Evolutionary conservation across 2,329 filamentous ascomycete species (phyloP).

Genomic region (Orbilia oligospora): DNA sequence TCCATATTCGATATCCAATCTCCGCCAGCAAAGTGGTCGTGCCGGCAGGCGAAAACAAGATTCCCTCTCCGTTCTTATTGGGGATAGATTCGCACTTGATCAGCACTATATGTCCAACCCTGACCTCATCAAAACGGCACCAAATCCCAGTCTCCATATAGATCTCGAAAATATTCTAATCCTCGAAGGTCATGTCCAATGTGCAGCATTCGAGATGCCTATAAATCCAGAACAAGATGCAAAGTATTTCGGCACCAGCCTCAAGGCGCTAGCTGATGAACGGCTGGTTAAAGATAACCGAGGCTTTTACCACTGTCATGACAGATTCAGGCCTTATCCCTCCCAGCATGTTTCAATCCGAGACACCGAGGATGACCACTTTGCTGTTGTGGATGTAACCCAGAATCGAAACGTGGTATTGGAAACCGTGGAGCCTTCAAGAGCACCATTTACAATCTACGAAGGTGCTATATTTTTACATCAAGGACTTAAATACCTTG

Average conservation of each 20-base stretch:
- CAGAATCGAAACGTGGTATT: slow-evolving; percentile 86
- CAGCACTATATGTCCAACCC: slow-evolving; percentile 98
- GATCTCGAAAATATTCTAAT: slow-evolving; percentile 94
- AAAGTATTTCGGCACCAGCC: slow-evolving; percentile 82
- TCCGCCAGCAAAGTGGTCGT: slow-evolving; percentile 93
- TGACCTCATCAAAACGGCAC: slow-evolving; percentile 85
- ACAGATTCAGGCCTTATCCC: slow-evolving; percentile 86
- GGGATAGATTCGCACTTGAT: slow-evolving; percentile 89
- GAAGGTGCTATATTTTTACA: slow-evolving; percentile 97
- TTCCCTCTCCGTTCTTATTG: slow-evolving; percentile 88
- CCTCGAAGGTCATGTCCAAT: slow-evolving; percentile 93
- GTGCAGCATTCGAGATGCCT: slow-evolving; percentile 94
- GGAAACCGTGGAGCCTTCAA: slow-evolving; percentile 94
- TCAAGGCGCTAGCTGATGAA: slow-evolving; percentile 73
- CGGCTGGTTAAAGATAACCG: slow-evolving; percentile 80
- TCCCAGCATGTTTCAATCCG: slow-evolving; percentile 79
- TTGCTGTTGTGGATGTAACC: slow-evolving; percentile 91
- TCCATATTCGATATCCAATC: slow-evolving; percentile 93
- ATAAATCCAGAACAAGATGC: slow-evolving; percentile 82
- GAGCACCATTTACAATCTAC: slow-evolving; percentile 96
- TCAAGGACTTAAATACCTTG: slow-evolving; percentile 92
- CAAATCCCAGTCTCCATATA: slow-evolving; percentile 89
- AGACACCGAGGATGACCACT: slow-evolving; percentile 88
- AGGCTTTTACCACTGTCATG: slow-evolving; percentile 91
- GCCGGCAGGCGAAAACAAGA: slow-evolving; percentile 94